Percentiles rank a stretch among this genome's conserved stretches.
Evolutionary conservation across 2,329 filamentous ascomycete species (phyloP).

Genomic region (Cercospora brassicicola): DNA sequence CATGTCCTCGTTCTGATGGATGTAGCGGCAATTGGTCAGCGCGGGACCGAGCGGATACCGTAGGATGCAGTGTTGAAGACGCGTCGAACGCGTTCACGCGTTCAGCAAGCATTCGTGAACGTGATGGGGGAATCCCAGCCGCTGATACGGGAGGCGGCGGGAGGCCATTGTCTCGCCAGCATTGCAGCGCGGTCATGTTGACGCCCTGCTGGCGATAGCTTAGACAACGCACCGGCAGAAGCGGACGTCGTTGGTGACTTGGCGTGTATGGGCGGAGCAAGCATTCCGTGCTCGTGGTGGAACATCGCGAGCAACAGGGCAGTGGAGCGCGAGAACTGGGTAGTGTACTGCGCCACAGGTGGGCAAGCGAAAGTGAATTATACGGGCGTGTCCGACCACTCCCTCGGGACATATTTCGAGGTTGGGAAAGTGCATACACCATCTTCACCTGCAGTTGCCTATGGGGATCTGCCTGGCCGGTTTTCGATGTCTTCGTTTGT

Average conservation of each 20-base stretch:
- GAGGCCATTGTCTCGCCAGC: constrained; percentile 6
- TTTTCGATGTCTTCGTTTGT: neutral
- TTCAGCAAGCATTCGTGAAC: neutral
- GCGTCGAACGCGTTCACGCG: constrained; percentile 14
- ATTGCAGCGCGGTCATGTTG: constrained; percentile 1
- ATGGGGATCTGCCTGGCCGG: neutral
- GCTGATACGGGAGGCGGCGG: constrained; percentile 1
- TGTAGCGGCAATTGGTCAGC: constrained; percentile 7
- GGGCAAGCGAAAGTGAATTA: constrained; percentile 14
- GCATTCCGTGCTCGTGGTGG: constrained; percentile 8
- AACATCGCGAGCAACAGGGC: constrained; percentile 9
- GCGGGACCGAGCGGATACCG: constrained; percentile 5
- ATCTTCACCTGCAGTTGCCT: neutral
- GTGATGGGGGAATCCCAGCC: constrained; percentile 9
- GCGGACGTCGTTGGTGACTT: constrained; percentile 6
- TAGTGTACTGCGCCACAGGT: constrained; percentile 13
- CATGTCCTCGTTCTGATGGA: neutral
- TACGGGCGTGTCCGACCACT: constrained; percentile 12
- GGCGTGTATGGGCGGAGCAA: constrained; percentile 7
- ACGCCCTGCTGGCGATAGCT: neutral
- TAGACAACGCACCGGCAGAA: constrained; percentile 1
- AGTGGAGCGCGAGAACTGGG: constrained; percentile 13
- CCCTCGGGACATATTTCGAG: neutral
- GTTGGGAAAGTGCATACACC: neutral
- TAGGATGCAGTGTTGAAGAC: constrained; percentile 3